phyloP scores from a whole-genome alignment of 495 filamentous ascomycete genomes.

The Penicillium silybi region DNA sequence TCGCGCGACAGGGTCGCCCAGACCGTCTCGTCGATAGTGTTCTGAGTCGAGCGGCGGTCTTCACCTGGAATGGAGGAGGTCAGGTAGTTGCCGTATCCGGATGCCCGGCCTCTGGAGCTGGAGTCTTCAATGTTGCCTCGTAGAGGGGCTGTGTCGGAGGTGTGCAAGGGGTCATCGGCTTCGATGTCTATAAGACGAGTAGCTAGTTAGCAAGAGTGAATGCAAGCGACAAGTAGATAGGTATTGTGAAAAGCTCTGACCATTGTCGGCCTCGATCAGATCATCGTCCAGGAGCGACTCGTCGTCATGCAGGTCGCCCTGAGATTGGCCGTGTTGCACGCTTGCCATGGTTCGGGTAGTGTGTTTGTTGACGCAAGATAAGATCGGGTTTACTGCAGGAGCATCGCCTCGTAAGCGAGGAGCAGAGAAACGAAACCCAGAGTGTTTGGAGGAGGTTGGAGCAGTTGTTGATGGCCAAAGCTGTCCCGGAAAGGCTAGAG shows the following conservation, averaged over 20 bases:
- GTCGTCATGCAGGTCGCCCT: slow-evolving; percentile 43
- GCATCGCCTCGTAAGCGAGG: slow-evolving; percentile 14
- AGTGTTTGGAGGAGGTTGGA: slow-evolving; percentile 2
- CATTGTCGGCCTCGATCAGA: slow-evolving; percentile 93
- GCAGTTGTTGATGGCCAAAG: slow-evolving; percentile 22
- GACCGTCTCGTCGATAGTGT: slow-evolving; percentile 95
- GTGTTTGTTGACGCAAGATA: neutral
- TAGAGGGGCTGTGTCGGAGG: slow-evolving; percentile 69
- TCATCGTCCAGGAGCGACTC: slow-evolving; percentile 78
- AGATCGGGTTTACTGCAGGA: slow-evolving; percentile 4
- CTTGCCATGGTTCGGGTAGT: slow-evolving; percentile 41
- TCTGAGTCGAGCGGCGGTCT: slow-evolving; percentile 85
- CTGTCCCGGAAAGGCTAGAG: slow-evolving; percentile 44
- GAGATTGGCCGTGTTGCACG: slow-evolving; percentile 35
- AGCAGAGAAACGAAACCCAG: neutral
- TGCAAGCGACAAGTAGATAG: neutral
- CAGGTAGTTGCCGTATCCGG: slow-evolving; percentile 57
- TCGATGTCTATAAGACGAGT: slow-evolving; percentile 58
- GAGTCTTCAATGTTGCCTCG: slow-evolving; percentile 71
- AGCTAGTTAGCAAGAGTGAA: slow-evolving; percentile 8
- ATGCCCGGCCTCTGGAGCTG: slow-evolving; percentile 42
- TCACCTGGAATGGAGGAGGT: slow-evolving; percentile 88
- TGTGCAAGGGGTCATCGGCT: slow-evolving; percentile 82
- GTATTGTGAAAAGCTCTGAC: slow-evolving; percentile 40
- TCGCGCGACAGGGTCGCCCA: slow-evolving; percentile 94